Evolutionary conservation across 2,329 filamentous ascomycete genomes (phyloP).

Genomic region (Diaporthe sp.): DNA sequence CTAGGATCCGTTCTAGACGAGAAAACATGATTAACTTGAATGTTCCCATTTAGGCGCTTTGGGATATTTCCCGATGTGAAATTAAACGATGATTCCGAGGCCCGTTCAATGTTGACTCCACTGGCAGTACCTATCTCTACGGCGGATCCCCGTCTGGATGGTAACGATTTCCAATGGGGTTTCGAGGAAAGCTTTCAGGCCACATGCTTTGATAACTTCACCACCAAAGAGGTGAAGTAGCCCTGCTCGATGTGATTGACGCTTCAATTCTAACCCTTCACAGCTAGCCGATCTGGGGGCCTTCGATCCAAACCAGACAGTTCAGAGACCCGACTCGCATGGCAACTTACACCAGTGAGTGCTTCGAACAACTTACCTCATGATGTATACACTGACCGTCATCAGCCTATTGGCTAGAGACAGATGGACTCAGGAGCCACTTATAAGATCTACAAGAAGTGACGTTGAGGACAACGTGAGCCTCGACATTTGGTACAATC

Average conservation of each 20-base stretch:
- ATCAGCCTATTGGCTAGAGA: background rate
- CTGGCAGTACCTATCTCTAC: background rate
- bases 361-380: background rate
- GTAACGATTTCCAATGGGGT: background rate
- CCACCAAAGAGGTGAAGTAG: background rate
- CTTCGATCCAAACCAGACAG: background rate
- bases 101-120: background rate
- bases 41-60: background rate
- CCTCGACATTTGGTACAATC: background rate
- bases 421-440: background rate
- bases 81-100: background rate
- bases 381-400: background rate
- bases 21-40: background rate
- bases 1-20: background rate
- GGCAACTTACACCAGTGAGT: background rate
- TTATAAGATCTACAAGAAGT: rapidly evolving
- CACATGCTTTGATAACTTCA: background rate
- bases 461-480: background rate
- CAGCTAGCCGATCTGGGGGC: background rate
- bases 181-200: background rate
- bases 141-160: background rate
- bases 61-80: background rate
- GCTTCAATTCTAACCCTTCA: background rate
- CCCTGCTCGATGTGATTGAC: too few relatives aligned
- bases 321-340: background rate